These are phyloP conservation scores for Agaricus blazei DNA, from an alignment of 768 basidiomycete genomes.

Conservation along the genomic window DNA sequence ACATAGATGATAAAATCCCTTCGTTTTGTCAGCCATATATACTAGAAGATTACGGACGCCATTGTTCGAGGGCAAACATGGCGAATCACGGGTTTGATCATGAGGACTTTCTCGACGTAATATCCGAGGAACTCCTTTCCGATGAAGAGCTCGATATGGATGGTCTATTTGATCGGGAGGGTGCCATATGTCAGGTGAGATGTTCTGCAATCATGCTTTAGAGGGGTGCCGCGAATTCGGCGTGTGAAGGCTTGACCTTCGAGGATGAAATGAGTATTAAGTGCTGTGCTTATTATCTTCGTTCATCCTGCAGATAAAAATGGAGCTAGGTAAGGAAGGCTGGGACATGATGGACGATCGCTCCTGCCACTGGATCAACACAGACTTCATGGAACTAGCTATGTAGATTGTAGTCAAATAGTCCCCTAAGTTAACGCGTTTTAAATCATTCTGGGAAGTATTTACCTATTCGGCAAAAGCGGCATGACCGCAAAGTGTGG, in stretches of 20 bases:
- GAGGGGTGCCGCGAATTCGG: neutral
- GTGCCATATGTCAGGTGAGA: too few relatives aligned
- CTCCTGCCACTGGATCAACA: neutral
- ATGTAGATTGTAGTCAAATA: neutral
- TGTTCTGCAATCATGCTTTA: neutral
- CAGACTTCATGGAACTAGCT: neutral
- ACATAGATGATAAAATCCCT: neutral
- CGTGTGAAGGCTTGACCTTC: neutral
- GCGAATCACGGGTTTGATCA: neutral
- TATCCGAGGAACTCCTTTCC: constrained; percentile 1
- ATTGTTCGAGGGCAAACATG: neutral
- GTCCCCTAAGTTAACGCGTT: too few relatives aligned
- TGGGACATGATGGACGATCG: neutral
- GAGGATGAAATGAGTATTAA: neutral
- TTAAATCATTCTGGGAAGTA: too few relatives aligned
- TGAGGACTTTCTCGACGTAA: constrained; percentile 1
- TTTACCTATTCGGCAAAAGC: constrained; percentile 1
- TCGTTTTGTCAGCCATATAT: neutral
- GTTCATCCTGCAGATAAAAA: neutral
- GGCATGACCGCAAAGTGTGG: constrained; percentile 1
- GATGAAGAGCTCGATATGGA: constrained; percentile 3
- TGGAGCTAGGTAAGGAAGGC: neutral
- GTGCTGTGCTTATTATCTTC: neutral
- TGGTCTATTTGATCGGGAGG: neutral
- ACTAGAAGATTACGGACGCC: neutral